Percentiles rank a stretch among this genome's conserved stretches.
phyloP scores from a whole-genome alignment of 345 rosid species.

The Aquilaria yunnanensis region DNA sequence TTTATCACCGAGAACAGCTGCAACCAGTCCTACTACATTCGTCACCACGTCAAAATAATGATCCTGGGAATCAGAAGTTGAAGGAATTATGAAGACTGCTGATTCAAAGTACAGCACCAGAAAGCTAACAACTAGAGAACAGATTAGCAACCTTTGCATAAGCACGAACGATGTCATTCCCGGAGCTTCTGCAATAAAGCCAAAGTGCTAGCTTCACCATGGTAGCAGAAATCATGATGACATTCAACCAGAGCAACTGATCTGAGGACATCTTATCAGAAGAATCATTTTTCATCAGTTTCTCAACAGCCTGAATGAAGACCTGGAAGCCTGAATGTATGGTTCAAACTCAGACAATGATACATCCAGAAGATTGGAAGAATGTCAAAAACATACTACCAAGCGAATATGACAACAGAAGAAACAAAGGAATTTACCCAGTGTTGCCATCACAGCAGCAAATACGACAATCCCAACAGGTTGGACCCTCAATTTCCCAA shows the following conservation, averaged over 20 bases:
- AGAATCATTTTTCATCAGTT: constrained; percentile 38
- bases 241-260: constrained; percentile 61
- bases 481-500: constrained; percentile 91
- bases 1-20: constrained; percentile 78
- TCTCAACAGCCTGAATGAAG: constrained; percentile 62
- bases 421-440: constrained; percentile 41
- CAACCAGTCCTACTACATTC: constrained; percentile 71
- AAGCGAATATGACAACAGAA: background rate
- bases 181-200: constrained; percentile 78
- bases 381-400: background rate
- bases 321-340: constrained; percentile 64
- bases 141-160: constrained; percentile 60
- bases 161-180: constrained; percentile 81
- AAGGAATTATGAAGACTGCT: background rate
- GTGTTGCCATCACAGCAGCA: constrained; percentile 95
- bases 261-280: constrained; percentile 38
- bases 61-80: constrained; percentile 41
- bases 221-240: constrained; percentile 82
- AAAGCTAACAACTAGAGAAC: background rate
- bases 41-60: constrained; percentile 89
- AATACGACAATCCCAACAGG: constrained; percentile 91
- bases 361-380: background rate
- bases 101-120: background rate
- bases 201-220: constrained; percentile 71
- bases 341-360: background rate